Conservation (phyloP, 495 filamentous ascomycete species). For the Monascus purpureus region DNA sequence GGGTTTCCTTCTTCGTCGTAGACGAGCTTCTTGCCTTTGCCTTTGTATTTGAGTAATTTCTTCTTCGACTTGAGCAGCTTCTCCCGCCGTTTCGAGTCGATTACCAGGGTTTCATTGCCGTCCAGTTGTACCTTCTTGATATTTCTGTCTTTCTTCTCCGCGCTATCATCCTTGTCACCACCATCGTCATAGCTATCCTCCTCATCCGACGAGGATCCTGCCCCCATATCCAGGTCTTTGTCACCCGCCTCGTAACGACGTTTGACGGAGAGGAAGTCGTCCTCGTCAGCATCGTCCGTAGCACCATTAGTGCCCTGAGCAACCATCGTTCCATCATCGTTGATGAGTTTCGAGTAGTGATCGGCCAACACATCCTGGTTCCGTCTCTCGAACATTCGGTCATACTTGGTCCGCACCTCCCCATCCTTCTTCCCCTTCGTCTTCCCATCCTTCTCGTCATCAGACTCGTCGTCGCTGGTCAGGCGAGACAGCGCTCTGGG, state of each 20-base stretch:
- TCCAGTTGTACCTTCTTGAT: slow-evolving; percentile 30
- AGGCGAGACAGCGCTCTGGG: slow-evolving; percentile 41
- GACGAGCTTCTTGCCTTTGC: slow-evolving; percentile 66
- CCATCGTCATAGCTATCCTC: slow-evolving; percentile 6
- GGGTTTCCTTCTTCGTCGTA: slow-evolving; percentile 86
- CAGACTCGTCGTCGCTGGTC: slow-evolving; percentile 37
- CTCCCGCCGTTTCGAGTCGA: slow-evolving; percentile 87
- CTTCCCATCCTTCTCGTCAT: slow-evolving; percentile 35
- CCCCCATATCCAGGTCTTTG: slow-evolving; percentile 13
- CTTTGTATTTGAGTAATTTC: slow-evolving; percentile 76
- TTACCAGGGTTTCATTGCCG: slow-evolving; percentile 52
- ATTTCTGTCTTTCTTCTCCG: slow-evolving; percentile 5
- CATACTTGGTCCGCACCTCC: slow-evolving; percentile 79
- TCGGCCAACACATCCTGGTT: slow-evolving; percentile 90
- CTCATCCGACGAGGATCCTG: slow-evolving; percentile 11
- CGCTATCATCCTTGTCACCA: slow-evolving; percentile 2
- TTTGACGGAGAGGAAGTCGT: slow-evolving; percentile 84
- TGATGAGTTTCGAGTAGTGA: slow-evolving; percentile 79
- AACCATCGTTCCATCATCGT: slow-evolving; percentile 41
- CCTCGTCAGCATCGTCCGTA: slow-evolving; percentile 44
- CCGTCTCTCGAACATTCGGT: slow-evolving; percentile 90
- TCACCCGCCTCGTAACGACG: slow-evolving; percentile 52
- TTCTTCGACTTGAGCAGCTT: slow-evolving; percentile 91
- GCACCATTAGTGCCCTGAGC: slow-evolving; percentile 23
- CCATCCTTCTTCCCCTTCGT: slow-evolving; percentile 37